These are phyloP conservation scores for Nannizziopsis arthrosporioides DNA, from an alignment of 2,329 filamentous ascomycete genomes.

Conservation along the genomic window DNA sequence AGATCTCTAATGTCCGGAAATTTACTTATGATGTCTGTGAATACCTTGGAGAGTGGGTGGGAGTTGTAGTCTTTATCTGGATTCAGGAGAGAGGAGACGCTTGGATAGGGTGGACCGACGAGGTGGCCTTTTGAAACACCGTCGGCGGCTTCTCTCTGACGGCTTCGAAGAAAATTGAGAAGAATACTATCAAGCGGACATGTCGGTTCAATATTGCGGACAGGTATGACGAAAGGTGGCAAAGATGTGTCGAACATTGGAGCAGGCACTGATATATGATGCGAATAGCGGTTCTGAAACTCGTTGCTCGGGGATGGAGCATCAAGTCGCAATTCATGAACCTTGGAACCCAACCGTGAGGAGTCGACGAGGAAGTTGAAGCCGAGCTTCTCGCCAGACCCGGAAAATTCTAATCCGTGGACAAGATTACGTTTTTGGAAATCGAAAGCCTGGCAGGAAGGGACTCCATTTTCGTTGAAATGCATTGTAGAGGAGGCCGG, in stretches of 20 bases:
- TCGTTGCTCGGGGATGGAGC: constrained; percentile 19
- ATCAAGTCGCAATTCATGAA: constrained; percentile 35
- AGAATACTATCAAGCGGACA: constrained; percentile 71
- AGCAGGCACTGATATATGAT: constrained; percentile 12
- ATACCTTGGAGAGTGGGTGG: constrained; percentile 71
- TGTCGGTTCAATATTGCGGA: constrained; percentile 55
- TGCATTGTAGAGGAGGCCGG: background rate
- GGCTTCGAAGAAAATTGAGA: constrained; percentile 63
- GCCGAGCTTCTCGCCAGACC: constrained; percentile 51
- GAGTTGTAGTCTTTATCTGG: constrained; percentile 50
- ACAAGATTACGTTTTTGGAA: constrained; percentile 34
- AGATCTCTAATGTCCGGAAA: constrained; percentile 69
- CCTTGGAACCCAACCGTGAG: constrained; percentile 44
- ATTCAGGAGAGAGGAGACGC: constrained; percentile 66
- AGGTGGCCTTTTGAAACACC: constrained; percentile 55
- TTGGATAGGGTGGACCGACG: constrained; percentile 66
- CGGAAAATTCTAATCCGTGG: constrained; percentile 49
- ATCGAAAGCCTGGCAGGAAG: constrained; percentile 24
- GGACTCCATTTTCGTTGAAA: background rate
- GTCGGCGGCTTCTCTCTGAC: constrained; percentile 53
- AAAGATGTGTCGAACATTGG: constrained; percentile 16
- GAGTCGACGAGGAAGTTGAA: constrained; percentile 60
- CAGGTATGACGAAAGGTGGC: constrained; percentile 31
- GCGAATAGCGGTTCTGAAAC: constrained; percentile 18
- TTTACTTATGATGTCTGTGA: constrained; percentile 73